Conservation (phyloP, 768 basidiomycete genomes). For the Macrocybe gigantea region DNA sequence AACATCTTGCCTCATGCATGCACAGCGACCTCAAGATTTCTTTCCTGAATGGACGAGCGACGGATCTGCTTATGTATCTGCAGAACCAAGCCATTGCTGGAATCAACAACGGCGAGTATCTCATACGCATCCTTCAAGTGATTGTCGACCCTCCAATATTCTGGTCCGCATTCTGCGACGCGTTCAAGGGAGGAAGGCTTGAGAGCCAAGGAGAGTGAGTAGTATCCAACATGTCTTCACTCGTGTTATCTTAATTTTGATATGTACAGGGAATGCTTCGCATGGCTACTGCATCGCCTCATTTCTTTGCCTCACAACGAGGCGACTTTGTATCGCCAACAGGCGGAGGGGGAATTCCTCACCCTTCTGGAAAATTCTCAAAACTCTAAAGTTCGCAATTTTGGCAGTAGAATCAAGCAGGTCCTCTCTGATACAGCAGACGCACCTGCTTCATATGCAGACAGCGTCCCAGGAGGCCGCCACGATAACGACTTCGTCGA, state of each 20-base stretch:
- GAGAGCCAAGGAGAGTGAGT: slow-evolving; percentile 16
- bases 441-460: slow-evolving; percentile 9
- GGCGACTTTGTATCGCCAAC: slow-evolving; percentile 21
- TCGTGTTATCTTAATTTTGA: too few relatives aligned
- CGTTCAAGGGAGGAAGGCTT: slow-evolving; percentile 22
- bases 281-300: slow-evolving; percentile 31
- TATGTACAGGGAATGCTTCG: slow-evolving; percentile 16
- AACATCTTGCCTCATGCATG: slow-evolving; percentile 16
- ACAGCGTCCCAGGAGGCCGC: slow-evolving; percentile 49
- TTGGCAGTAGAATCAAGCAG: slow-evolving; percentile 14
- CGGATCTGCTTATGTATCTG: slow-evolving; percentile 28
- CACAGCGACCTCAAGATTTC: slow-evolving; percentile 22
- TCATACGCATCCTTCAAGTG: slow-evolving; percentile 25
- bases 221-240: too few relatives aligned
- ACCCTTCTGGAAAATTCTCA: slow-evolving; percentile 20
- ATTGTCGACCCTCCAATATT: slow-evolving; percentile 42
- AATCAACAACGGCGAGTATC: slow-evolving; percentile 29
- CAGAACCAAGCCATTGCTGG: slow-evolving; percentile 22
- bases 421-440: slow-evolving; percentile 19
- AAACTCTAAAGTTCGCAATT: slow-evolving; percentile 15
- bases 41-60: slow-evolving; percentile 32
- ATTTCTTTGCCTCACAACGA: slow-evolving; percentile 17
- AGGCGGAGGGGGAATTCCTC: slow-evolving; percentile 20
- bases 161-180: slow-evolving; percentile 28
- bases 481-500: slow-evolving; percentile 66